Percentiles rank a stretch among this genome's conserved stretches.
Evolutionary conservation across 2,329 filamentous ascomycete species (phyloP).

Genomic region (Xylariaceae sp.): DNA sequence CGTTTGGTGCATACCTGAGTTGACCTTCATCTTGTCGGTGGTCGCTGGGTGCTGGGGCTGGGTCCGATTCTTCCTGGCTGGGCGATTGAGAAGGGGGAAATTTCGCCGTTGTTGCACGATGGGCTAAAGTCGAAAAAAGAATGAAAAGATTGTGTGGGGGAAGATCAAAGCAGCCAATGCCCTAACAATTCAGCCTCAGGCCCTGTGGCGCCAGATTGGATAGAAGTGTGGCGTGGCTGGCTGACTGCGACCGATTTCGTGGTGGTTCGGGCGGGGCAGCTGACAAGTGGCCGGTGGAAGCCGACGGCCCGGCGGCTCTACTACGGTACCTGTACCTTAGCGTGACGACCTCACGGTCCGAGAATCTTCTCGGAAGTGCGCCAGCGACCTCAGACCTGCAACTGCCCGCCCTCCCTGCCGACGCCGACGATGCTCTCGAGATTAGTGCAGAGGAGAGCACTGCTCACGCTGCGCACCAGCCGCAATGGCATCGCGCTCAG

Average conservation of each 20-base stretch:
- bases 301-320: too few species aligned
- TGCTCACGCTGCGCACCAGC: constrained; percentile 14
- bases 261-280: too few species aligned
- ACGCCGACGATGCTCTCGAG: constrained; percentile 26
- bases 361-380: too few species aligned
- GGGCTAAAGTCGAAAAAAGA: constrained; percentile 9
- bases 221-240: too few species aligned
- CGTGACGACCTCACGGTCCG: too few species aligned
- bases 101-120: constrained; percentile 11
- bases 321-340: too few species aligned
- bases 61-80: constrained; percentile 5
- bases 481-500: constrained; percentile 5
- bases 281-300: too few species aligned
- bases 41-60: constrained; percentile 10
- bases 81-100: constrained; percentile 8
- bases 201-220: too few species aligned
- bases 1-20: constrained; percentile 8
- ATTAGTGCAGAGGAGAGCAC: constrained; percentile 24
- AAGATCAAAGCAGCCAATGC: constrained; percentile 16
- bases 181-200: constrained; percentile 12
- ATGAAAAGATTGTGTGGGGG: constrained; percentile 3
- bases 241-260: too few species aligned
- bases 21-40: constrained; percentile 26
- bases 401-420: too few species aligned
- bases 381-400: too few species aligned